Evolutionary conservation across 2,329 filamentous ascomycete species (phyloP), one percentile per base, ranked within the genome.

Genomic region (Epicoccum sorghinum): DNA sequence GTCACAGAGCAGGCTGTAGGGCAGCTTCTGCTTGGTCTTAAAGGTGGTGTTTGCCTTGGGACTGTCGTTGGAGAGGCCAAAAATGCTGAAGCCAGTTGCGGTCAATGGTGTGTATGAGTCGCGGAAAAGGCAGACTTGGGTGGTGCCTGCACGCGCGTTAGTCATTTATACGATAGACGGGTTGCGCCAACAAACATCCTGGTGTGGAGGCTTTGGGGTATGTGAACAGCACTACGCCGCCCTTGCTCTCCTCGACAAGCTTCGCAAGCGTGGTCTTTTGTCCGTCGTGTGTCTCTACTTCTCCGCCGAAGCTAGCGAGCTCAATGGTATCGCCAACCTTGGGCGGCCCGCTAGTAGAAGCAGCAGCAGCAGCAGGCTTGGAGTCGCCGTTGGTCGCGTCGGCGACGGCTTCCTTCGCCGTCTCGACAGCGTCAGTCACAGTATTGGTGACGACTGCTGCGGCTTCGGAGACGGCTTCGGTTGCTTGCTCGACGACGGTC

Each of bases 131-230:
- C 93, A 97, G 59, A 84, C 95, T 82, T 99, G 95, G 55, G 83
- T 95, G 52, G 92, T 98, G 82, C 93, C 93, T 96, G 42, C 25
- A 12, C 6, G 8, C 23, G n/a, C 37, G 52, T 70, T 23, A 70
- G 62, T 46, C 25, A 35, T 7, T 22, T 13, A 23, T 23, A 14
- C 39, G 23, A n/a, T 9, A 14, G 13, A 44, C 22, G 22, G 7
- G 18, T n/a, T 10, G 8, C 51, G 38, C 48, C 24, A 37, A 79
- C 91, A 85, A 86, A 96, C 93, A 98, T 59, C 93, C 93, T 33
- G 91, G 91, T 22, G 95, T 99, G 25, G 89, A 95, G 10, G 95
- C 95, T 78, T 90, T 96, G 55, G 95, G 95, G 72, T 98, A 98
- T 29, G 93, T 97, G 76, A 99, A 97, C 27, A 98, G 79, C 30